Conservation (phyloP, 306 rosid genomes). For the Casuarina glauca region DNA sequence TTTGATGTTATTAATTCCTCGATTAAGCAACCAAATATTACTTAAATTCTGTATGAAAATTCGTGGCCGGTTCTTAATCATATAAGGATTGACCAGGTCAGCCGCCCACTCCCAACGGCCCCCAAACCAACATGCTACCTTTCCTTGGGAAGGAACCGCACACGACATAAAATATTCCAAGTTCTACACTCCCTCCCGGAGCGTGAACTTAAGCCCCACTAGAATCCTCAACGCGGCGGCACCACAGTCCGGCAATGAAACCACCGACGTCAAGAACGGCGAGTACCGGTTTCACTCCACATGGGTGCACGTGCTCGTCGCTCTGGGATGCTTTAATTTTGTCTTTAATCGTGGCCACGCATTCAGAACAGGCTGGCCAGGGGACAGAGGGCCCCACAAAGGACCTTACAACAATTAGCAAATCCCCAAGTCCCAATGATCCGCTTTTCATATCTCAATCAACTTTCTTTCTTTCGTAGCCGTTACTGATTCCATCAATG, state of each 20-base stretch:
- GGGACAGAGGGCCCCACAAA: slow-evolving; percentile 2
- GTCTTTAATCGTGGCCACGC: slow-evolving; percentile 6
- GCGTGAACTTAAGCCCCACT: slow-evolving; percentile 4
- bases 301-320: not conserved
- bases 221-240: not conserved
- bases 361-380: slow-evolving; percentile 15
- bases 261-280: too few species aligned
- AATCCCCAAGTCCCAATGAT: not conserved
- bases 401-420: not conserved
- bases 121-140: slow-evolving; percentile 14
- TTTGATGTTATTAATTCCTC: too few species aligned
- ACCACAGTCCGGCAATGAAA: not conserved
- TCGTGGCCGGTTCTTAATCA: not conserved
- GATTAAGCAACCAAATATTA: too few species aligned
- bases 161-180: not conserved
- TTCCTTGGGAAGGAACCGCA: slow-evolving; percentile 3
- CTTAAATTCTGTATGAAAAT: not conserved
- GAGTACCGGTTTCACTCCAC: not conserved
- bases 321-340: not conserved
- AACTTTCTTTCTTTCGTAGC: too few species aligned
- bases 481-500: not conserved
- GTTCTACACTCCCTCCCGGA: not conserved
- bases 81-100: slow-evolving; percentile 7
- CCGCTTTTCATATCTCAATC: not conserved
- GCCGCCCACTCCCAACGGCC: slow-evolving; percentile 19